These are phyloP conservation scores for Candida sonorensis DNA, from an alignment of 805 yeast genomes.

Conservation along the genomic window DNA sequence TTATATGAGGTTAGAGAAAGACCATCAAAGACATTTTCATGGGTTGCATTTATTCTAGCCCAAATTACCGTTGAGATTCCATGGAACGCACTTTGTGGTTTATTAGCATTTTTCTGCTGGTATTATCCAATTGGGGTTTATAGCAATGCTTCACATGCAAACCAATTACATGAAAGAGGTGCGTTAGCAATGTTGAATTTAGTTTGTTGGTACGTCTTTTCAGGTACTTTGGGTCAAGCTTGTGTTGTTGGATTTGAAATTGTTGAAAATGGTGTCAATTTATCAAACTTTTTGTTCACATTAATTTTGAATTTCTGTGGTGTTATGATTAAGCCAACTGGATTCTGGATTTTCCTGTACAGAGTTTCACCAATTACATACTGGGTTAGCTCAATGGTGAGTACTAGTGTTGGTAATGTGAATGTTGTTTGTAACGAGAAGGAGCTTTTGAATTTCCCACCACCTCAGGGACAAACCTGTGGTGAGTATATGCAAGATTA, in stretches of 20 bases:
- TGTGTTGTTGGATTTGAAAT: slow-evolving; percentile 52
- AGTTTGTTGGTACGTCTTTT: slow-evolving; percentile 44
- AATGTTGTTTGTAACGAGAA: slow-evolving; percentile 38
- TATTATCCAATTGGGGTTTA: slow-evolving; percentile 72
- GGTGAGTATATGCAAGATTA: slow-evolving; percentile 40
- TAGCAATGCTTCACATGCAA: slow-evolving; percentile 47
- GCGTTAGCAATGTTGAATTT: slow-evolving; percentile 39
- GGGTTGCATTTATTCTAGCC: slow-evolving; percentile 56
- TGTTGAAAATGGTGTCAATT: slow-evolving; percentile 58
- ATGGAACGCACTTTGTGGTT: slow-evolving; percentile 54
- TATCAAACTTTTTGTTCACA: slow-evolving; percentile 51
- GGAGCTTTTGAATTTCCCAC: slow-evolving; percentile 45
- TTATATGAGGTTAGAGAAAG: slow-evolving; percentile 69
- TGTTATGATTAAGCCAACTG: slow-evolving; percentile 53
- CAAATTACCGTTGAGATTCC: slow-evolving; percentile 64
- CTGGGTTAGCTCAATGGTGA: slow-evolving; percentile 47
- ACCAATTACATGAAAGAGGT: slow-evolving; percentile 45
- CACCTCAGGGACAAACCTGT: slow-evolving; percentile 57
- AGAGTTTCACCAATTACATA: slow-evolving; percentile 67
- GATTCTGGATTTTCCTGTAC: slow-evolving; percentile 78
- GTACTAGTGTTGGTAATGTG: slow-evolving; percentile 48
- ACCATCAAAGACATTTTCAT: slow-evolving; percentile 63
- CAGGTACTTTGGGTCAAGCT: slow-evolving; percentile 53
- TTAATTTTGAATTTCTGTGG: slow-evolving; percentile 72
- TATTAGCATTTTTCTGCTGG: slow-evolving; percentile 54